Conservation (phyloP, 2,329 filamentous ascomycete genomes). For the Phaeosphaeriaceae sp. region DNA sequence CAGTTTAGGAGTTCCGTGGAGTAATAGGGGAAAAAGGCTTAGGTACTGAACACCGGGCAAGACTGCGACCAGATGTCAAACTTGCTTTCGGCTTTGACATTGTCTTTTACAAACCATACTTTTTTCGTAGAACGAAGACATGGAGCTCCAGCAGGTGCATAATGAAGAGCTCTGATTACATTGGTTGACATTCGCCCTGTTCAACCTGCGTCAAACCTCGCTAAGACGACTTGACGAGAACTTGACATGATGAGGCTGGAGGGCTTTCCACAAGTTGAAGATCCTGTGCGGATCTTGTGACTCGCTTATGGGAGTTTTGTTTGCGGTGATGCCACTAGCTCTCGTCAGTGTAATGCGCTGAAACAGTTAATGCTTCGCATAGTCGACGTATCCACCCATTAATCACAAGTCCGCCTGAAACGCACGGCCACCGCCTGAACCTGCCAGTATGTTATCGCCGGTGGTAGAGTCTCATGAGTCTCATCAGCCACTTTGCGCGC, state of each 20-base stretch:
- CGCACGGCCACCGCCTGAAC: not conserved
- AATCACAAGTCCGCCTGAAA: not conserved
- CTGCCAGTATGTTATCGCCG: not conserved
- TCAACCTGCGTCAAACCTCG: too few species aligned
- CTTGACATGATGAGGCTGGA: not conserved
- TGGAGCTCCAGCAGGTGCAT: too few species aligned
- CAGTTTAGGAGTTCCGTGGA: conserved; percentile 13
- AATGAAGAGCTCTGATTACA: too few species aligned
- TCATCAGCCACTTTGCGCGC: not conserved
- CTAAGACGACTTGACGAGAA: too few species aligned
- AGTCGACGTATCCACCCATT: not conserved
- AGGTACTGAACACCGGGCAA: too few species aligned
- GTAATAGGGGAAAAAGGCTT: not conserved
- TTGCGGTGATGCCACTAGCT: not conserved
- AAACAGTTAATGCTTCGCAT: not conserved
- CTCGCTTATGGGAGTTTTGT: not conserved
- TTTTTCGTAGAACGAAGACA: too few species aligned
- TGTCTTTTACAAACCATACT: too few species aligned
- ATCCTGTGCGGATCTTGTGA: not conserved
- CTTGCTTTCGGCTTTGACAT: too few species aligned
- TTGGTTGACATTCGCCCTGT: too few species aligned
- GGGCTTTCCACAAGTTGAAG: not conserved
- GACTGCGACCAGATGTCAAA: too few species aligned
- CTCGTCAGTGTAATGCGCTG: not conserved
- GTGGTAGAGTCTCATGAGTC: not conserved